Base-by-base conservation (phyloP, 2,329 filamentous ascomycete species). In the Metarhizium brunneum region DNA sequence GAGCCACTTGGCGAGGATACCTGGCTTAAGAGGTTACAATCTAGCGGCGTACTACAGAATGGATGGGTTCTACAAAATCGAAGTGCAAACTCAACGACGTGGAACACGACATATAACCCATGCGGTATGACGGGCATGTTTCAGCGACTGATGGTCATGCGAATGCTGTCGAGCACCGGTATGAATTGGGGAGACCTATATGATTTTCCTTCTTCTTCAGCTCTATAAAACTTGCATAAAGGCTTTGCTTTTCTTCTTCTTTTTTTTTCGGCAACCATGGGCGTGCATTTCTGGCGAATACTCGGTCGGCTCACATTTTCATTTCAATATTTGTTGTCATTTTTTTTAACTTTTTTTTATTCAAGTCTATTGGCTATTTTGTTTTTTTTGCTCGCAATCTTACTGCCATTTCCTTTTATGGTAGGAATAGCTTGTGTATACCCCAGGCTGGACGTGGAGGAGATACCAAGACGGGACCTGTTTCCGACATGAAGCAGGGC, bases 381-480 rank as follows among this genome's bases (percentile, higher is more conserved):
- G 14, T 53, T 25, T 11, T 25, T 11, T 48, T 51, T 52, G 16
- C 30, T 56, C 11, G 25, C 40, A 54, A 14, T 52, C 25, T 20
- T 51, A 54, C 48, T 38, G 48, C 30, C 35, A 38, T 38, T 14
- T 49, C 8, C 32, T 16, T 49, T 10, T 53, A 47, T 48, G 30
- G 43, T 42, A 53, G 25, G 43, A 29, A 25, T 38, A 47, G 10
- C 53, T 61, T 56, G 57, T 54, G 50, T 57, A 48, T 57, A 52
- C 40, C 54, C 48, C 54, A 54, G 55, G 57, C 42, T 53, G 58
- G 58, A 57, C 59, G 58, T 54, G 61, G 58, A 61, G 61, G 61
- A 62, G 55, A 62, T 62, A 61, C 60, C 61, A 61, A 35, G 47
- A 38, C 42, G 14, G n/a, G 45, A 14, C 18, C n/a, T n/a, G 30